These are phyloP conservation scores for Encephalitozoon hellem DNA, from an alignment of 371 early-diverging fungal species.

Conservation along the genomic window DNA sequence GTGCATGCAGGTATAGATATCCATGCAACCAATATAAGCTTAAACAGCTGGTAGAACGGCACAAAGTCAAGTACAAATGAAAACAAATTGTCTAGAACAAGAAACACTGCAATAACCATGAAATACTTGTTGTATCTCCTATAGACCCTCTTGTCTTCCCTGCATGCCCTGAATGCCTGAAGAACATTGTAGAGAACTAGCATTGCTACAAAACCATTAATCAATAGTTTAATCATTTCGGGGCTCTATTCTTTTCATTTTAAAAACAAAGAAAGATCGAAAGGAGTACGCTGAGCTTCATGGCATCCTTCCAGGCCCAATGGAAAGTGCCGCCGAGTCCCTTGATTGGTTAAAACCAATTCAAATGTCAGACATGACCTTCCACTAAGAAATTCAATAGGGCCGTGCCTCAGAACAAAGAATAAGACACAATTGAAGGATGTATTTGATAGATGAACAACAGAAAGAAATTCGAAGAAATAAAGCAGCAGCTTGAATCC, in stretches of 20 bases:
- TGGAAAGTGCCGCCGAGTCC: not conserved
- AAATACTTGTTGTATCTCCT: slow-evolving; percentile 43
- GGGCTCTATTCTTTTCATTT: not conserved
- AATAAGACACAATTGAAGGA: not conserved
- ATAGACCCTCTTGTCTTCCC: slow-evolving; percentile 13
- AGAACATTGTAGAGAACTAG: slow-evolving; percentile 42
- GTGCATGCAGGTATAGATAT: slow-evolving; percentile 37
- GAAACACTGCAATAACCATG: slow-evolving; percentile 33
- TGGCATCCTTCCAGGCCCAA: not conserved
- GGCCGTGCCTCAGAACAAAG: not conserved
- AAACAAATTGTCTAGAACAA: slow-evolving; percentile 46
- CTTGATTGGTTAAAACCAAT: not conserved
- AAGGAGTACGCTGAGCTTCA: not conserved
- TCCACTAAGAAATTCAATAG: not conserved
- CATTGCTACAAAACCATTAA: slow-evolving; percentile 17
- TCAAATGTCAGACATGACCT: not conserved
- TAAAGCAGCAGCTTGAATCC: not conserved
- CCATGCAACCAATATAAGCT: slow-evolving; percentile 36
- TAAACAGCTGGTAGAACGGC: slow-evolving; percentile 48
- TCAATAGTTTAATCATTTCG: slow-evolving; percentile 29
- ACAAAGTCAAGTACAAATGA: slow-evolving; percentile 33
- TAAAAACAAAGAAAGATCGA: not conserved
- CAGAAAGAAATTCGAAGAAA: slow-evolving; percentile 5
- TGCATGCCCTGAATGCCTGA: slow-evolving; percentile 26
- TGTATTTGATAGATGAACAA: not conserved